Evolutionary conservation across 2,329 filamentous ascomycete species (phyloP).

Genomic region (Pseudogymnoascus sp.): DNA sequence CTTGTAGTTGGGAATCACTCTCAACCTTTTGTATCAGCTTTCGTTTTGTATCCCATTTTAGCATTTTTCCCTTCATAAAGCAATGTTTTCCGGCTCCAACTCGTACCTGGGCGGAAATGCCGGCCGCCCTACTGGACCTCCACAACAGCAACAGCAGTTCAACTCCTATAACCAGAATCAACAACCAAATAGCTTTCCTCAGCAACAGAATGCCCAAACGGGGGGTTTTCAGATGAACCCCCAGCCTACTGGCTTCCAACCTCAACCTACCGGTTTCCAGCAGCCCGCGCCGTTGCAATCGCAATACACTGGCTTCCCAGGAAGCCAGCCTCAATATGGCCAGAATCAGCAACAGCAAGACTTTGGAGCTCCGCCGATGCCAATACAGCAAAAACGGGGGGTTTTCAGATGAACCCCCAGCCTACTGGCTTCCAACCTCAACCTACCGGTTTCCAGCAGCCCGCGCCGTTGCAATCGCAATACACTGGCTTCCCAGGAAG

Average conservation of each 20-base stretch:
- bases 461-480: conserved; percentile 48
- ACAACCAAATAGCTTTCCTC: conserved; percentile 17
- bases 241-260: conserved; percentile 31
- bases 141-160: conserved; percentile 49
- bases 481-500: conserved; percentile 52
- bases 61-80: conserved; percentile 17
- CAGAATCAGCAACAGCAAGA: conserved; percentile 40
- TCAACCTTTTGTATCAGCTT: conserved; percentile 11
- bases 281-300: conserved; percentile 44
- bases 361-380: conserved; percentile 29
- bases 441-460: conserved; percentile 49
- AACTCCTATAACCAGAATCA: conserved; percentile 34
- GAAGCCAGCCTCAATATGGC: conserved; percentile 36
- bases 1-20: conserved; percentile 5
- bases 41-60: conserved; percentile 13
- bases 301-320: conserved; percentile 55
- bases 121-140: conserved; percentile 63
- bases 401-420: conserved; percentile 19
- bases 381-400: too few relatives aligned
- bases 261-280: conserved; percentile 54
- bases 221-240: conserved; percentile 13
- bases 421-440: conserved; percentile 38
- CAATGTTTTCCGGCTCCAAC: conserved; percentile 88
- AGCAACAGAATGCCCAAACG: conserved; percentile 33
- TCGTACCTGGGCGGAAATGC: conserved; percentile 75